Evolutionary conservation across 306 rosid species (phyloP).

Genomic region (Prunus padus): DNA sequence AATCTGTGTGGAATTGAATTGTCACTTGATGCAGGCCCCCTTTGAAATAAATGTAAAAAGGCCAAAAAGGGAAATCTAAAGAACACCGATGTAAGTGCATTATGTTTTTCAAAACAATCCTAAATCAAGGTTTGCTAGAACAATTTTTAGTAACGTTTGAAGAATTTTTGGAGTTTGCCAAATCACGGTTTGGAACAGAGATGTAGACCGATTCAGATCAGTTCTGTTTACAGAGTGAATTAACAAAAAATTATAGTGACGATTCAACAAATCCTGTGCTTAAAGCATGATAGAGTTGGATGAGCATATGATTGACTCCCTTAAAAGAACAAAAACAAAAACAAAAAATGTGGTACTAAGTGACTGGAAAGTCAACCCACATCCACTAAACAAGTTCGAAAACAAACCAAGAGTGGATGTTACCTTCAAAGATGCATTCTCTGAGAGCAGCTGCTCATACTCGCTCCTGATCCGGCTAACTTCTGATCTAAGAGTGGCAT

Average conservation of each 20-base stretch:
- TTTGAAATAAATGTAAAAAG: not conserved
- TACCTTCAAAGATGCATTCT: constrained; percentile 90
- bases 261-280: not conserved
- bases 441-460: constrained; percentile 81
- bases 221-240: not conserved
- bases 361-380: not conserved
- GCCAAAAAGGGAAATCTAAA: not conserved
- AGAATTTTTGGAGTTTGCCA: too few relatives aligned
- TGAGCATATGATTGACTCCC: not conserved
- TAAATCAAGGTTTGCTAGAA: not conserved
- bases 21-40: not conserved
- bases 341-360: not conserved
- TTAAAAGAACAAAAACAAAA: not conserved
- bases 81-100: not conserved
- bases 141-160: not conserved
- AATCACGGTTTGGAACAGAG: too few relatives aligned
- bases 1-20: not conserved
- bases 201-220: too few relatives aligned
- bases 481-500: constrained; percentile 75
- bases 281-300: not conserved
- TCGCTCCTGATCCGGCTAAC: constrained; percentile 77
- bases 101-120: not conserved
- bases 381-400: constrained; percentile 9
- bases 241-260: not conserved
- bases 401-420: constrained; percentile 26